A percentile compares a stretch with the other conserved stretches of the same genome.
Evolutionary conservation across 179 eudicot genomes (phyloP).

Genomic region (Drosera spatulata): DNA sequence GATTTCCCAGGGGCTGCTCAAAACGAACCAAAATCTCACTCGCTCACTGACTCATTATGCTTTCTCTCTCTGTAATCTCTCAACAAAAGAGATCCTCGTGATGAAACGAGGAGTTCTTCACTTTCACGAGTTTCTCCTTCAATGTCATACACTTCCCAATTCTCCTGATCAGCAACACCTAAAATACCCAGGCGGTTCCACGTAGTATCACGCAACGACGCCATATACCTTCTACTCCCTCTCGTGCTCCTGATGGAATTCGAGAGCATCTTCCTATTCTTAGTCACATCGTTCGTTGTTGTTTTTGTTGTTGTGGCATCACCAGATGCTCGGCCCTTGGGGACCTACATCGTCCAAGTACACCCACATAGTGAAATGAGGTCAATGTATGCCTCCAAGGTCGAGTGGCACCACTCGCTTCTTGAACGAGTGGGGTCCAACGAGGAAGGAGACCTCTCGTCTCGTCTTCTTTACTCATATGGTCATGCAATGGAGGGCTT

Average conservation of each 20-base stretch:
- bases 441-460: constrained; percentile 29
- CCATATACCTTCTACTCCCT: not conserved
- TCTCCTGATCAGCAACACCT: constrained; percentile 23
- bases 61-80: constrained; percentile 10
- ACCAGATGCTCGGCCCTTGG: constrained; percentile 25
- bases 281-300: constrained; percentile 14
- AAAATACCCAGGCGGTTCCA: constrained; percentile 29
- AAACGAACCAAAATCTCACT: no score
- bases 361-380: constrained; percentile 40
- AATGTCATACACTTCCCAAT: constrained; percentile 9
- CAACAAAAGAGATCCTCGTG: constrained; percentile 66
- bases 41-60: not conserved
- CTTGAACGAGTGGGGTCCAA: constrained; percentile 31
- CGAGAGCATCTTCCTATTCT: constrained; percentile 13
- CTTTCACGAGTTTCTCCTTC: constrained; percentile 72
- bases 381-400: constrained; percentile 36
- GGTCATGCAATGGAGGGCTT: constrained; percentile 71
- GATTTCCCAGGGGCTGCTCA: no score
- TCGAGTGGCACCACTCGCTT: constrained; percentile 65
- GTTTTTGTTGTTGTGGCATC: constrained; percentile 14
- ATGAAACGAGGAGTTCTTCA: constrained; percentile 41
- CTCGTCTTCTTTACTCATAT: constrained; percentile 80
- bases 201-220: constrained; percentile 5
- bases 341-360: constrained; percentile 75
- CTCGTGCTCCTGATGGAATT: constrained; percentile 18